These are phyloP conservation scores for Fusarium compactum DNA, from an alignment of 2,329 filamentous ascomycete species.

Conservation along the genomic window DNA sequence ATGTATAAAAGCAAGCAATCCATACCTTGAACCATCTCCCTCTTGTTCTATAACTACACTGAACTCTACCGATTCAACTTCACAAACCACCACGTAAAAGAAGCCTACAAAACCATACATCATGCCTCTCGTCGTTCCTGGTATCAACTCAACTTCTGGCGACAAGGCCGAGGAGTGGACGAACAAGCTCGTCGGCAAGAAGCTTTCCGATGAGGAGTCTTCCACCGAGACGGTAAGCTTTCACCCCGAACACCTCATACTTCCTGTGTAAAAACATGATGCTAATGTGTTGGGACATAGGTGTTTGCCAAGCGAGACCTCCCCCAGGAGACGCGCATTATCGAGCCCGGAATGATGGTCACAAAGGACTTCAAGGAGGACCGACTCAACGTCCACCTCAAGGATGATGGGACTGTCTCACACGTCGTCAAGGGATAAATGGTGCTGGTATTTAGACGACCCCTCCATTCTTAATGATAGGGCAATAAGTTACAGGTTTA, in stretches of 20 bases:
- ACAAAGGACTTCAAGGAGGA: conserved; percentile 68
- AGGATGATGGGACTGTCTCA: conserved; percentile 70
- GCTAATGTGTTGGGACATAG: conserved; percentile 51
- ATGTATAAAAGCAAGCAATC: conserved; percentile 27
- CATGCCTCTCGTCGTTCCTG: conserved; percentile 76
- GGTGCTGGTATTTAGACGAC: not conserved
- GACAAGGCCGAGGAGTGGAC: conserved; percentile 68
- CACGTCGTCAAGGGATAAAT: conserved; percentile 67
- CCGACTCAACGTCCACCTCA: conserved; percentile 70
- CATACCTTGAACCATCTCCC: not conserved
- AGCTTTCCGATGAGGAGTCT: conserved; percentile 60
- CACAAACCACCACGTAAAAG: not conserved
- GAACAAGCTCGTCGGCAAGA: conserved; percentile 74
- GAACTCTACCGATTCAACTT: not conserved
- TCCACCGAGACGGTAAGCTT: conserved; percentile 65
- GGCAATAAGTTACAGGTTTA: not conserved
- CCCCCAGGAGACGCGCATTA: conserved; percentile 67
- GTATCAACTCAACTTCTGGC: conserved; percentile 62
- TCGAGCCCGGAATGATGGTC: conserved; percentile 67
- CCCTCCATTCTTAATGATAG: conserved; percentile 6
- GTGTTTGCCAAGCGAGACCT: conserved; percentile 71
- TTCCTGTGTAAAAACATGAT: not conserved
- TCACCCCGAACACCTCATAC: accelerated
- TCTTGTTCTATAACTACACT: not conserved
- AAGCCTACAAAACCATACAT: conserved; percentile 16